These are phyloP conservation scores for Neoboletus brunneissimus DNA, from an alignment of 768 basidiomycete species.

Conservation along the genomic window DNA sequence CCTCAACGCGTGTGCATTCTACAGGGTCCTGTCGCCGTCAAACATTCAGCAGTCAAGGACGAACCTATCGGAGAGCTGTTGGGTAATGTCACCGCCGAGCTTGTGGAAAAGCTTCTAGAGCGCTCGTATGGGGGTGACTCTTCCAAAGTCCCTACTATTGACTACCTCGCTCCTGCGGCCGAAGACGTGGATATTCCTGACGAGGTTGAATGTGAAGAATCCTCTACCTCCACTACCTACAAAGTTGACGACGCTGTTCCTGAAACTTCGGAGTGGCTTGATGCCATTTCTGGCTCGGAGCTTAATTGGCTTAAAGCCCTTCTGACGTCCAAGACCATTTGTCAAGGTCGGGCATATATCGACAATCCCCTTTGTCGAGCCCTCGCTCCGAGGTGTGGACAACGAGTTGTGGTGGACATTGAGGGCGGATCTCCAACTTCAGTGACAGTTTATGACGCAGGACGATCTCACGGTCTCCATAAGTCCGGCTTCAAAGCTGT, in stretches of 20 bases:
- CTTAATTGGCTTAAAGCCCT: constrained; percentile 87
- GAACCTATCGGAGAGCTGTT: constrained; percentile 92
- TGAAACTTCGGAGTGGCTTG: constrained; percentile 70
- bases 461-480: constrained; percentile 76
- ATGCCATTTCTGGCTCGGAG: constrained; percentile 75
- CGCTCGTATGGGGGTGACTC: constrained; percentile 75
- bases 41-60: constrained; percentile 83
- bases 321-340: constrained; percentile 74
- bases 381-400: constrained; percentile 75
- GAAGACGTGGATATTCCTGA: constrained; percentile 35
- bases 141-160: constrained; percentile 71
- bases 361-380: constrained; percentile 88
- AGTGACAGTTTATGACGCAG: constrained; percentile 70
- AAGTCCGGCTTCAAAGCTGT: constrained; percentile 78
- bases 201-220: constrained; percentile 43
- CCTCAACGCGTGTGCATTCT: constrained; percentile 97
- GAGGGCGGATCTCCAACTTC: constrained; percentile 49
- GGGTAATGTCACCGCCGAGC: constrained; percentile 76
- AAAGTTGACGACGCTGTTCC: constrained; percentile 56
- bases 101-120: constrained; percentile 76
- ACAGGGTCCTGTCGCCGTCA: constrained; percentile 94
- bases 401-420: constrained; percentile 67
- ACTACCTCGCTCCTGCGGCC: constrained; percentile 72
- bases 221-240: constrained; percentile 45
- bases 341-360: constrained; percentile 82